Percentiles rank a stretch among this genome's conserved stretches.
These are phyloP conservation scores for Ganoderma resinaceum DNA, from an alignment of 1,284 basidiomycete species.

Conservation along the genomic window DNA sequence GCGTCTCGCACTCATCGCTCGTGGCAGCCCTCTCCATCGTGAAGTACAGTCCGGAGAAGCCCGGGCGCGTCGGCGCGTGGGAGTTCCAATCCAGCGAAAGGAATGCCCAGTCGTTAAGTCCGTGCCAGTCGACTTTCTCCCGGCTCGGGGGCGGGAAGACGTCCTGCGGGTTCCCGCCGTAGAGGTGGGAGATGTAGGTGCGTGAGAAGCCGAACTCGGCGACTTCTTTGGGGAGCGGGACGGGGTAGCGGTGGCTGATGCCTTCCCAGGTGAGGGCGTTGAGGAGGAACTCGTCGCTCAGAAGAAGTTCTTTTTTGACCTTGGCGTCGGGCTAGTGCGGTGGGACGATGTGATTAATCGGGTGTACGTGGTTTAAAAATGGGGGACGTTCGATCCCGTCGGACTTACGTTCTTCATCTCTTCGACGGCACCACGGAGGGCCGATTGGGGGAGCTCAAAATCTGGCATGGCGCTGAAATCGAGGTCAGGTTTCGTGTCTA, in stretches of 20 bases:
- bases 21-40: background rate
- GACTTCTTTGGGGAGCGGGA: constrained; percentile 19
- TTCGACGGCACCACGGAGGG: constrained; percentile 6
- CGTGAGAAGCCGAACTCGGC: constrained; percentile 31
- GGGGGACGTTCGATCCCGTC: background rate
- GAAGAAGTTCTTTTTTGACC: constrained; percentile 19
- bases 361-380: background rate
- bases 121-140: constrained; percentile 16
- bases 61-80: constrained; percentile 15
- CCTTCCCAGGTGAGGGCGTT: constrained; percentile 15
- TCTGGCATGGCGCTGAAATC: background rate
- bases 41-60: constrained; percentile 13
- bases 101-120: constrained; percentile 18
- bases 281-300: constrained; percentile 21
- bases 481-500: background rate
- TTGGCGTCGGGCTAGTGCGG: constrained; percentile 16
- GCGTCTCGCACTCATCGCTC: background rate
- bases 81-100: constrained; percentile 15
- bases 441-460: background rate
- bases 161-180: constrained; percentile 42
- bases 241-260: constrained; percentile 18
- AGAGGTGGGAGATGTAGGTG: constrained; percentile 40
- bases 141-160: constrained; percentile 34
- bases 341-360: background rate
- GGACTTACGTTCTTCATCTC: constrained; percentile 12